Conservation (phyloP, 306 rosid species). For the Vigna unguiculata region DNA sequence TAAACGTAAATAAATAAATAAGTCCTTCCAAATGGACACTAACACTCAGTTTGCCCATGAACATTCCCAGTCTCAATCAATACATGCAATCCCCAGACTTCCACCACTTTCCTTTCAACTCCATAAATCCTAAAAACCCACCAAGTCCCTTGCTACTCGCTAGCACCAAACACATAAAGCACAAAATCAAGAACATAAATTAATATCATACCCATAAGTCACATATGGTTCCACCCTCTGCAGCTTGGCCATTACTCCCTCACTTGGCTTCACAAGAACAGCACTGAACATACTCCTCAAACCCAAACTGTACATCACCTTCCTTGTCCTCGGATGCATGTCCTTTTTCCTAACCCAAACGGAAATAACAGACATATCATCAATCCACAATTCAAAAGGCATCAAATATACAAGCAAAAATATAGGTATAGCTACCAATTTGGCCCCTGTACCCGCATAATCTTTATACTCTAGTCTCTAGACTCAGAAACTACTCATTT, state of each 20-base stretch:
- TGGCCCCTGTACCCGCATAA: neutral
- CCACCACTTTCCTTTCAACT: neutral
- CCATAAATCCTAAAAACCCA: neutral
- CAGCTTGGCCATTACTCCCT: slow-evolving; percentile 63
- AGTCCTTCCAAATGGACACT: neutral
- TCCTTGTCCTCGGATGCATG: slow-evolving; percentile 79
- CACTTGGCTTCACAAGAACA: slow-evolving; percentile 73
- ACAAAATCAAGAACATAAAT: slow-evolving; percentile 9
- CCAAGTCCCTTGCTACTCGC: neutral
- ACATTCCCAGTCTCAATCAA: neutral
- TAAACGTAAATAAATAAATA: neutral
- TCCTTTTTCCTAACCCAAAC: slow-evolving; percentile 68
- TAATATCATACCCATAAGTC: slow-evolving; percentile 75
- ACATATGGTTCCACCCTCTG: slow-evolving; percentile 86
- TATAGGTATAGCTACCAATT: neutral
- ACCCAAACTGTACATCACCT: slow-evolving; percentile 60
- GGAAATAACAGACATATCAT: neutral
- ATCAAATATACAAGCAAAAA: neutral
- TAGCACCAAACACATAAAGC: neutral
- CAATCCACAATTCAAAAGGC: neutral
- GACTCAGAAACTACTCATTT: no score
- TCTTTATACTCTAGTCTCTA: neutral
- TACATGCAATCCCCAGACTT: neutral
- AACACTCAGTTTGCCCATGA: neutral
- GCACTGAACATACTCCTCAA: slow-evolving; percentile 72